Base-by-base conservation (phyloP, 768 basidiomycete genomes). In the Amanita muscaria region DNA sequence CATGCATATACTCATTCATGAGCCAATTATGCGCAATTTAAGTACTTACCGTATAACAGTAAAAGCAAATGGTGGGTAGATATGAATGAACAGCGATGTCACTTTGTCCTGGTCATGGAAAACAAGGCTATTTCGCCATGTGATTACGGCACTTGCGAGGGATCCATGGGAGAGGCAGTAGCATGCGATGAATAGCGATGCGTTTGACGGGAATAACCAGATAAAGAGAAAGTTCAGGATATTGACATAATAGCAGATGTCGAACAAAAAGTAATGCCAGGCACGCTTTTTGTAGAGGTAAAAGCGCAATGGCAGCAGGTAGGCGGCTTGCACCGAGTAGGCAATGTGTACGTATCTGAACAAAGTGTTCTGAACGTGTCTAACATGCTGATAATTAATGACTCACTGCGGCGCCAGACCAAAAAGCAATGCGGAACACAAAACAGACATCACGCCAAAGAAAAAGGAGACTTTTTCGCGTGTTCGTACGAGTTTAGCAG, bases 41-140 rank as follows among this genome's bases (percentile, higher is more conserved):
- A 39, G 46, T 25, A 63, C 79, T 24, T 50, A 87, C 88, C 88
- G 73, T 44, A 98, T 91, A 18, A 92, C 83, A 11, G 89, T 92
- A 54, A 99, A 88, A 3, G 84, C 80, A 50, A 94, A 79, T 0
- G 96, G 89, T 0, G 88, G 76, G 57, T 96, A 97, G 46, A 98
- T 83, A 59, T 99, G 96, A 24, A 99, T 78, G 66, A 93, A 98
- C 19, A 99, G 67, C 8, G 87, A 90, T 14, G 88, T 97, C 57
- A 97, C 88, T 63, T 98, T 98, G 62, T 99, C 96, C 44, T 80
- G 74, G 56, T 94, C 92, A 56, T 99, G 96, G 67, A 99, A 99
- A 2, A 99, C 96, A 18, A 99, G 79, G 52, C 89, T 93, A 57
- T 99, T 99, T 49, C 96, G 76, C 96, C 96, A 99, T 8, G 94